phyloP scores from a whole-genome alignment of 2,329 filamentous ascomycete genomes.

The Ploettnerulaceae sp. region DNA sequence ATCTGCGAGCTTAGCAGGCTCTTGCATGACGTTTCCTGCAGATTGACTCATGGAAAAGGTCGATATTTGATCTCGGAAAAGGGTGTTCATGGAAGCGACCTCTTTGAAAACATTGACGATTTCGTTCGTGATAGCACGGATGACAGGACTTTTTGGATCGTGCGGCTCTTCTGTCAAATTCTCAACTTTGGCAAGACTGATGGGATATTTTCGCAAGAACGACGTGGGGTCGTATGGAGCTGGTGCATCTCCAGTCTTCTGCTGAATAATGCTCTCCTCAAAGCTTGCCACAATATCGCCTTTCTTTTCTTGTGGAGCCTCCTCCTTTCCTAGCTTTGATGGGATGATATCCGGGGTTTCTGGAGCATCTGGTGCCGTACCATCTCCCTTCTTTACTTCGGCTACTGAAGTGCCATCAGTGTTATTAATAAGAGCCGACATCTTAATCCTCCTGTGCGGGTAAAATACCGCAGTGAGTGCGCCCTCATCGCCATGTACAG shows the following conservation, averaged over 20 bases:
- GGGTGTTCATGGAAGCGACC: conserved; percentile 84
- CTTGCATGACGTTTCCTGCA: conserved; percentile 88
- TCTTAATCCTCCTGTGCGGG: conserved; percentile 88
- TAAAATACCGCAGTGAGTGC: conserved; percentile 91
- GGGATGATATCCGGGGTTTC: conserved; percentile 57
- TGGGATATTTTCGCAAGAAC: conserved; percentile 85
- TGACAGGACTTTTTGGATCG: conserved; percentile 83
- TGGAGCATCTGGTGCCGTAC: conserved; percentile 36
- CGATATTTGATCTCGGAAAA: conserved; percentile 96
- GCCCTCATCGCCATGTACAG: conserved; percentile 78
- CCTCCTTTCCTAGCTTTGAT: conserved; percentile 48
- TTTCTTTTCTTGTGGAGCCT: conserved; percentile 60
- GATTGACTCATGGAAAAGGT: conserved; percentile 96
- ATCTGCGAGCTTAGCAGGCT: conserved; percentile 91
- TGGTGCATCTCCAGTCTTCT: conserved; percentile 45
- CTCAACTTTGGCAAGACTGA: conserved; percentile 92
- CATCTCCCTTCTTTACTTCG: conserved; percentile 48
- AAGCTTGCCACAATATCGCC: conserved; percentile 97
- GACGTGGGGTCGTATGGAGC: conserved; percentile 77
- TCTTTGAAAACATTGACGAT: conserved; percentile 99
- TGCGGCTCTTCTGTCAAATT: conserved; percentile 85
- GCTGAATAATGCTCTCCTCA: conserved; percentile 71
- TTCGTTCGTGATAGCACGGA: conserved; percentile 90
- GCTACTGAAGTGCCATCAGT: conserved; percentile 46
- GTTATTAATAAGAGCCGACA: conserved; percentile 69